Percentiles rank a stretch among this genome's conserved stretches.
Conservation (phyloP, 495 filamentous ascomycete genomes). For the Glarea lozoyensis region DNA sequence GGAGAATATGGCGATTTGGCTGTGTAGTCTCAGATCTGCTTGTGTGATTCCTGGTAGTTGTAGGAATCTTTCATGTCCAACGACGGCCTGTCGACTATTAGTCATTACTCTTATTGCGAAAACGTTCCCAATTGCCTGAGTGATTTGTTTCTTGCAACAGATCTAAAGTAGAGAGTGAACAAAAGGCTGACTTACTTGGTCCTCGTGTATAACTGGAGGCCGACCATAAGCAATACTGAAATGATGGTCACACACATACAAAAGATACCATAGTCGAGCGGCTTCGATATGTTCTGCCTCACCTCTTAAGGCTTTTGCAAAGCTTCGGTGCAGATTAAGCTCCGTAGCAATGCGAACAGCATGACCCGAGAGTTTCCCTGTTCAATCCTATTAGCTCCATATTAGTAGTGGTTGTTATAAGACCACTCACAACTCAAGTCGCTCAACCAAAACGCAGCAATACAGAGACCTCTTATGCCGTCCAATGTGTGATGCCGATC, state of each 20-base stretch:
- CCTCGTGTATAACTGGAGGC: constrained; percentile 37
- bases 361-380: constrained; percentile 30
- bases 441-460: constrained; percentile 32
- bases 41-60: constrained; percentile 36
- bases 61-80: constrained; percentile 42
- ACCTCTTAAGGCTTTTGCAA: constrained; percentile 34
- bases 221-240: constrained; percentile 34
- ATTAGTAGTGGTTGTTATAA: neutral
- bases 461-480: constrained; percentile 27
- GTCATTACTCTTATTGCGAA: too few species aligned
- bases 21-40: constrained; percentile 43
- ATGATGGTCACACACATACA: constrained; percentile 36
- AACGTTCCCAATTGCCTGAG: too few species aligned
- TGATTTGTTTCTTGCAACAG: too few species aligned
- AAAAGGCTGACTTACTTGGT: too few species aligned
- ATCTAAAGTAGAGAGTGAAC: too few species aligned
- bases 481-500: constrained; percentile 27
- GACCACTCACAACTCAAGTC: constrained; percentile 23
- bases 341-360: constrained; percentile 34
- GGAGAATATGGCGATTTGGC: constrained; percentile 49
- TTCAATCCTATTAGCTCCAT: constrained; percentile 17
- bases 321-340: constrained; percentile 31
- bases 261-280: constrained; percentile 29
- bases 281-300: constrained; percentile 37
- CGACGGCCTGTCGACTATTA: constrained; percentile 34